Evolutionary conservation across 1,284 basidiomycete species (phyloP), one percentile per base, ranked within the genome.

Genomic region (Earliella scabrosa): DNA sequence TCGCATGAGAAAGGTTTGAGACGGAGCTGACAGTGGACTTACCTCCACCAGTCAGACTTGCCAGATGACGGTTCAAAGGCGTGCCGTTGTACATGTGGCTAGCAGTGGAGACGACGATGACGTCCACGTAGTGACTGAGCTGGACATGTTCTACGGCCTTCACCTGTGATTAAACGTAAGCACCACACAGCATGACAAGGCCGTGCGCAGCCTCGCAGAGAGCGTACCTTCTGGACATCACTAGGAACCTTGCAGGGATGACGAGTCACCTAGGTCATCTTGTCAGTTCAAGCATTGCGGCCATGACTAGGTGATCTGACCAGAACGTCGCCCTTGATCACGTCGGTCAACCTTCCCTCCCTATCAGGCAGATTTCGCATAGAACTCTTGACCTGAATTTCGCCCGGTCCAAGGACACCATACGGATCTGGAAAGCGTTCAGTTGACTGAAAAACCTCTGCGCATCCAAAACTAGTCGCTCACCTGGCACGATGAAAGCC

Each of bases 161-260:
- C 10, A 79, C 71, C 78, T 80, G 38, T 50, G 21, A 24, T 40
- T 6, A 32, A 29, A 9, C 2, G 47, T 13, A 26, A 45, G 18
- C 23, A 27, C n/a, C n/a, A n/a, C n/a, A n/a, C n/a, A n/a, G n/a
- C n/a, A n/a, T n/a, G n/a, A n/a, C n/a, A n/a, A n/a, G n/a, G n/a
- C n/a, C n/a, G n/a, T 29, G 27, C 20, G 49, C 2, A 13, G 36
- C 35, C 41, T 18, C 26, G 2, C 4, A 24, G n/a, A 8, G 2
- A 0, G 0, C 43, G n/a, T 48, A 76, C 77, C 67, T 77, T 79
- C 54, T 77, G 75, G 0, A 77, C 69, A 58, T 81, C 79, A 2
- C 72, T 75, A 1, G 77, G 75, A 0, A 80, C 65, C 54, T 80
- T 80, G 64, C 78, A 80, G 2, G 79, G 79, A 60, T 76, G 75